Evolutionary conservation across 2,329 filamentous ascomycete species (phyloP).

Genomic region (Hypoxylon sp.): DNA sequence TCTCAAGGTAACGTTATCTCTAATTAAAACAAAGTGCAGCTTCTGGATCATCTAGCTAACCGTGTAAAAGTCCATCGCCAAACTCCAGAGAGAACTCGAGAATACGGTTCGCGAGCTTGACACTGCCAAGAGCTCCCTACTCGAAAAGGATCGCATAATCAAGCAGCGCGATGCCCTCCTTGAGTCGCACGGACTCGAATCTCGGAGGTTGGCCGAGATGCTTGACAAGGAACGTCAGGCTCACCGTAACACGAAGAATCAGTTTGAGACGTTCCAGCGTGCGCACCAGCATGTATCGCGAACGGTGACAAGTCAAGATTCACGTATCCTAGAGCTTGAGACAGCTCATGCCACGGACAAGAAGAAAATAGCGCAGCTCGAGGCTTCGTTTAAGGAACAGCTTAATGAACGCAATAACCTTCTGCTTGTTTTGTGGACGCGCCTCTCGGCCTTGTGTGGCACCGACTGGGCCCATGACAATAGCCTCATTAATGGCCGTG

Average conservation of each 20-base stretch:
- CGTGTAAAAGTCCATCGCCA: slow-evolving; percentile 77
- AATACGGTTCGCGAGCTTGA: slow-evolving; percentile 87
- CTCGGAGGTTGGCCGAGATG: slow-evolving; percentile 85
- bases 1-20: slow-evolving; percentile 73
- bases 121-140: slow-evolving; percentile 78
- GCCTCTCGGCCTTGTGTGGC: slow-evolving; percentile 87
- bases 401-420: slow-evolving; percentile 90
- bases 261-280: slow-evolving; percentile 90
- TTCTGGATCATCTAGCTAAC: slow-evolving; percentile 36
- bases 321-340: slow-evolving; percentile 88
- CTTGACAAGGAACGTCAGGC: slow-evolving; percentile 91
- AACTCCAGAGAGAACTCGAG: slow-evolving; percentile 89
- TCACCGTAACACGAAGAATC: slow-evolving; percentile 87
- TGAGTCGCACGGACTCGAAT: slow-evolving; percentile 90
- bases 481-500: slow-evolving; percentile 87
- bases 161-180: slow-evolving; percentile 90
- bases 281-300: slow-evolving; percentile 89
- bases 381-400: slow-evolving; percentile 87
- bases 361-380: slow-evolving; percentile 80
- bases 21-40: not conserved
- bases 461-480: slow-evolving; percentile 93
- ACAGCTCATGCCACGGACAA: slow-evolving; percentile 82
- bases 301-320: slow-evolving; percentile 87
- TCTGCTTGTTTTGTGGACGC: slow-evolving; percentile 90
- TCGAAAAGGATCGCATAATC: slow-evolving; percentile 92